Base-by-base conservation (phyloP, 805 yeast genomes). In the Candida oleophila region DNA sequence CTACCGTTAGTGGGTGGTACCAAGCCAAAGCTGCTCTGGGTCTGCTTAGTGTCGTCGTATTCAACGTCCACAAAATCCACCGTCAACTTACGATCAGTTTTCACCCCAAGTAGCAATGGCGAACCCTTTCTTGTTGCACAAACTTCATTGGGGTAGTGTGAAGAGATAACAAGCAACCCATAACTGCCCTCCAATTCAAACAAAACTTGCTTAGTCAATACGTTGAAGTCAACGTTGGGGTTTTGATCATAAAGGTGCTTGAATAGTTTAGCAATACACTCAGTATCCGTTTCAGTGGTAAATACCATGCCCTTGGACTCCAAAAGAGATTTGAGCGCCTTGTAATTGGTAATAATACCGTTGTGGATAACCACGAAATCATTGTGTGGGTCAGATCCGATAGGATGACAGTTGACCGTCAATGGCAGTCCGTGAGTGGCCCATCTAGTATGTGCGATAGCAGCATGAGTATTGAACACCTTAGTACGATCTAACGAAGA, bases 381-480 rank as follows among this genome's bases (percentile, higher is more conserved):
- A 57, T 86, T 85, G 38, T 69, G 68, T 11, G 80, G 77, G 65
- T 89, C 98, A 1, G 96, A 88, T 54, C 91, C 76, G 65, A 91
- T 98, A 41, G 99, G 99, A 67, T 94, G 99, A 65, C 98, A 94
- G 76, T 94, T 94, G 49, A 67, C 59, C 50, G 78, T 81, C 53
- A 82, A 82, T 48, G 97, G 97, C 59, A 83, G 87, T 68, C 99
- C 99, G 68, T 94, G 99, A 35, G 99, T 94, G 42, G 99, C 99
- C 99, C 99, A 94, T 76, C 99, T 87, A 9, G 99, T 94, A 71
- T 94, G 99, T 19, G 99, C 98, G 65, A 94, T 92, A 63, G 96
- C 98, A 49, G 83, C 90, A 65, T 94, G 99, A 65, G 85, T 81
- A 57, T 81, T 83, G 62, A 89, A 89, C 16, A 81, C 76, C 50